Base-by-base conservation (phyloP, 306 rosid species). In the Cucumis cinereus region DNA sequence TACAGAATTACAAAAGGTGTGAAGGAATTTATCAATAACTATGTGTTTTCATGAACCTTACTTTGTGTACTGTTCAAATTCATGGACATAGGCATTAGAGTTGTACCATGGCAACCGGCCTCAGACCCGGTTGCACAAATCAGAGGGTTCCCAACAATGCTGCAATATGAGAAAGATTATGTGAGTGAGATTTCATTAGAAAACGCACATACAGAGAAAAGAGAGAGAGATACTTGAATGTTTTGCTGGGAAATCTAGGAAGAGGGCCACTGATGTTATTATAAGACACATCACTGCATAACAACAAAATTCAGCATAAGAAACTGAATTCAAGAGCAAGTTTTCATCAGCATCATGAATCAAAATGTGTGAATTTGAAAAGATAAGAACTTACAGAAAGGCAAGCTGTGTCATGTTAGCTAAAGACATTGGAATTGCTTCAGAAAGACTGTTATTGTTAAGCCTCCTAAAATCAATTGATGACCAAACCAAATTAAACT, bases 1-100 rank as follows among this genome's bases (percentile, higher is more conserved):
- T 66, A 11, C 50, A n/a, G 71, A 66, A 38, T 36, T 66, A 19
- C 3, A 38, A 66, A 66, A 28, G 28, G 10, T 10, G 8, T 66
- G 63, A 23, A 61, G 63, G 13, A 80, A 75, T 22, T 56, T 70
- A 61, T 77, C 24, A 70, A 63, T 50, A 8, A 38, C n/a, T 11
- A 74, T n/a, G 22, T n/a, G 33, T 36, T 56, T 74, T 35, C 52
- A n/a, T n/a, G 41, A 77, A 64, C 49, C 63, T 35, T 83, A 95
- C 99, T 77, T 77, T 82, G 87, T 58, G 97, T 83, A 50, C 45
- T 87, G 82, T 84, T 92, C 75, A 95, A 79, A 87, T 92, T 90
- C 98, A 95, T 92, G 77, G 90, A 95, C 89, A 92, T 90, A 9
- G 99, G 99, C 93, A 89, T 88, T 67, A 88, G 79, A 78, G 89